Evolutionary conservation across 2,329 filamentous ascomycete species (phyloP).

Genomic region (Aspergillus chevalieri): DNA sequence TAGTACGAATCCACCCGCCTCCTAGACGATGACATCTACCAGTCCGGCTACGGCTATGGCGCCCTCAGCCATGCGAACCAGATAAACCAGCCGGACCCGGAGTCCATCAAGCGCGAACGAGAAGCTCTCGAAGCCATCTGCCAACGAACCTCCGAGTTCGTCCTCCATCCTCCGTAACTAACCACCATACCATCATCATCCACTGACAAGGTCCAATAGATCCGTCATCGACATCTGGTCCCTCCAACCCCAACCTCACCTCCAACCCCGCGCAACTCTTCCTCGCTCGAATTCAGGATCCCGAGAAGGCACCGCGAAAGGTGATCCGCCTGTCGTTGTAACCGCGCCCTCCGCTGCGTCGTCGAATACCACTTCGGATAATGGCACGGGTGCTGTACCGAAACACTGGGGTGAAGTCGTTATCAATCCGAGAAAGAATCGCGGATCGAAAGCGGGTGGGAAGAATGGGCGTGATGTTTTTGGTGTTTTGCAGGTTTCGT

Average conservation of each 20-base stretch:
- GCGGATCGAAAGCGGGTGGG: constrained; percentile 20
- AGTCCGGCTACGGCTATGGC: constrained; percentile 39
- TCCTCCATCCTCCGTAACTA: neutral
- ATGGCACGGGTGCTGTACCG: constrained; percentile 20
- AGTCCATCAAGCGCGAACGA: constrained; percentile 38
- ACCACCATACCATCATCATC: neutral
- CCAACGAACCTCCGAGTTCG: constrained; percentile 43
- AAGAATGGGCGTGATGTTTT: constrained; percentile 30
- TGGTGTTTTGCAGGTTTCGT: constrained; percentile 33
- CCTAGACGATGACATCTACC: constrained; percentile 42
- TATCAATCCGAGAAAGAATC: constrained; percentile 32
- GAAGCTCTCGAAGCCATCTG: constrained; percentile 43
- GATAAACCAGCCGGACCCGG: constrained; percentile 35
- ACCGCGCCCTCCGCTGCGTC: constrained; percentile 7
- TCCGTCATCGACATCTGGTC: constrained; percentile 43
- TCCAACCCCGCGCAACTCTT: constrained; percentile 33
- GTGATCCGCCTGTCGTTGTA: neutral
- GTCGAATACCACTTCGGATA: constrained; percentile 1
- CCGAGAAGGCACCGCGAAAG: neutral
- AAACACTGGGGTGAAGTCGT: constrained; percentile 43
- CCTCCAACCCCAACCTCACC: constrained; percentile 37
- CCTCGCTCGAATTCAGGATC: constrained; percentile 13
- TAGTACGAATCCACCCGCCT: constrained; percentile 39
- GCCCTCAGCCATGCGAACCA: constrained; percentile 33
- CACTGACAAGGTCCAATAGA: constrained; percentile 16